phyloP scores from a whole-genome alignment of 2,329 filamentous ascomycete species.

The Escovopsis sp. region DNA sequence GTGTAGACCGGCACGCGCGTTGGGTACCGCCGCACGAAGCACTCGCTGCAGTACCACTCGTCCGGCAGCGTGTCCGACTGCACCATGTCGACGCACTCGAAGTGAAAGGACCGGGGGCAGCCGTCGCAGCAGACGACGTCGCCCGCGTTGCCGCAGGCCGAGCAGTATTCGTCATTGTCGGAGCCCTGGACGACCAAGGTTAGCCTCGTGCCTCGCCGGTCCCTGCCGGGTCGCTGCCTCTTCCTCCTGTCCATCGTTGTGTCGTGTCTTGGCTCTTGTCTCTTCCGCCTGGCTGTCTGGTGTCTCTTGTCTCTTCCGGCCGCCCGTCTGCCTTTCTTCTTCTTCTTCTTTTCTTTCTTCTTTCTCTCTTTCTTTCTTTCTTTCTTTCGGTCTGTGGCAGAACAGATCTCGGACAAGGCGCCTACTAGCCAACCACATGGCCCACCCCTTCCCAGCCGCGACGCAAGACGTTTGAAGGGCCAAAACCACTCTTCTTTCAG shows the following conservation, averaged over 20 bases:
- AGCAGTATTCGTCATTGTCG: slow-evolving; percentile 84
- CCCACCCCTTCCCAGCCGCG: too few species aligned
- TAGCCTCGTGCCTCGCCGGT: slow-evolving; percentile 14
- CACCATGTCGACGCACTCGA: slow-evolving; percentile 73
- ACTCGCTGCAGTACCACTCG: slow-evolving; percentile 76
- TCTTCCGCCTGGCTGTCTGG: too few species aligned
- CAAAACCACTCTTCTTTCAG: too few species aligned
- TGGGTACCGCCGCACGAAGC: slow-evolving; percentile 35
- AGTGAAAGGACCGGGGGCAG: slow-evolving; percentile 81
- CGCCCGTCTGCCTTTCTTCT: too few species aligned
- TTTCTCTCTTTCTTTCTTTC: too few species aligned
- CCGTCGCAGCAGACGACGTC: slow-evolving; percentile 87
- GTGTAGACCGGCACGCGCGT: slow-evolving; percentile 29
- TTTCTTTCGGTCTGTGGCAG: too few species aligned
- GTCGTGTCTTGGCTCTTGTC: slow-evolving; percentile 6
- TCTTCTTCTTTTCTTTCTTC: too few species aligned
- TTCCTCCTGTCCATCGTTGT: slow-evolving; percentile 9
- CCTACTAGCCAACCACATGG: too few species aligned
- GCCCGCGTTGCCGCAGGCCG: slow-evolving; percentile 68
- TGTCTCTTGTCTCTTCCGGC: too few species aligned
- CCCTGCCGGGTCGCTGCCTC: too few species aligned
- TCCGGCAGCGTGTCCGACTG: slow-evolving; percentile 50
- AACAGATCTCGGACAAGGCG: too few species aligned
- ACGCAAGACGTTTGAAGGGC: too few species aligned
- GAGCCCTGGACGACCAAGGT: slow-evolving; percentile 16